phyloP scores from a whole-genome alignment of 1,284 basidiomycete species.

The Schizophyllum amplum region DNA sequence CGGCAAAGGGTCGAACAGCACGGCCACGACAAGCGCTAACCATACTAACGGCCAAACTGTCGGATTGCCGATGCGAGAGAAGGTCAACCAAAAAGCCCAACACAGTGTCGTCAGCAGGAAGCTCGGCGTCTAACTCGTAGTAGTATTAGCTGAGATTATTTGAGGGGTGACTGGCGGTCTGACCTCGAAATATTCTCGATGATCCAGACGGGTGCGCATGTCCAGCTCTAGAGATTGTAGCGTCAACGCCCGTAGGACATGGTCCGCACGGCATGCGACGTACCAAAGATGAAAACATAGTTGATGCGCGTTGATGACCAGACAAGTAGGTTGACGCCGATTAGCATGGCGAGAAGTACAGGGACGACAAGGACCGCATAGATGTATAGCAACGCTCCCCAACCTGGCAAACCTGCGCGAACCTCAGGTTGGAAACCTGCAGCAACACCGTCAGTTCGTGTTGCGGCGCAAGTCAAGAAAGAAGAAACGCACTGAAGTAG shows the following conservation, averaged over 20 bases:
- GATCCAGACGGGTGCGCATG: conserved; percentile 68
- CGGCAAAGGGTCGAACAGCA: conserved; percentile 76
- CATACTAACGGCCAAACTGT: conserved; percentile 80
- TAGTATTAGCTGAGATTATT: not conserved
- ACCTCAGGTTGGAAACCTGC: conserved; percentile 57
- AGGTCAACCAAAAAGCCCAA: conserved; percentile 83
- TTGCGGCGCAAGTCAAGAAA: not conserved
- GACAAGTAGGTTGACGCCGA: conserved; percentile 75
- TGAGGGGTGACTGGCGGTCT: conserved; percentile 12
- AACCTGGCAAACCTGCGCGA: conserved; percentile 55
- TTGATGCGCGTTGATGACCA: conserved; percentile 80
- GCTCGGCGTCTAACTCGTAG: conserved; percentile 69
- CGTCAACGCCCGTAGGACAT: conserved; percentile 2
- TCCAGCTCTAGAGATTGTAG: conserved; percentile 53
- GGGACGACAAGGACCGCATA: conserved; percentile 77
- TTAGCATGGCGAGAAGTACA: conserved; percentile 67
- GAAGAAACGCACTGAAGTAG: conserved; percentile 47
- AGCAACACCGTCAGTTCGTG: not conserved
- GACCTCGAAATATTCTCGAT: conserved; percentile 79
- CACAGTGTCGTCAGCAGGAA: conserved; percentile 71
- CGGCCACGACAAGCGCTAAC: conserved; percentile 54
- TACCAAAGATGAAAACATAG: conserved; percentile 87
- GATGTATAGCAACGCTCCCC: conserved; percentile 71
- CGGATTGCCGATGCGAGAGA: conserved; percentile 50
- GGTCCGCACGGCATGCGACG: conserved; percentile 12